Percentiles rank a stretch among this genome's conserved stretches.
Evolutionary conservation across 805 yeast species (phyloP).

Genomic region (Starmera amethionina): DNA sequence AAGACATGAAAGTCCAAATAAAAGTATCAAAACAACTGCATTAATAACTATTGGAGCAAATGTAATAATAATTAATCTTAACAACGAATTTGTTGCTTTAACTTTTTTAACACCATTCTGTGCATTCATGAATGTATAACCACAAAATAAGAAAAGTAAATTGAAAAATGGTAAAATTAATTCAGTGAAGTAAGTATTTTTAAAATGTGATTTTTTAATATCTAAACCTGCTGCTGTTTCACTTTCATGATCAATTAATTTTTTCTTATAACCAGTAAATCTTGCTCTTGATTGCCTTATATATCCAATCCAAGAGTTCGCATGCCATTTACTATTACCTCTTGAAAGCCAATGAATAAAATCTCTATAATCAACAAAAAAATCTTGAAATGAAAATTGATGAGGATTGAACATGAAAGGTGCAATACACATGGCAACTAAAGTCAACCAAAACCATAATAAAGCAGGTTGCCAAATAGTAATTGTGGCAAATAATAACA

Average conservation of each 20-base stretch:
- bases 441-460: conserved; percentile 67
- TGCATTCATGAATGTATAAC: conserved; percentile 74
- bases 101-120: conserved; percentile 67
- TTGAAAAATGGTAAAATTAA: conserved; percentile 61
- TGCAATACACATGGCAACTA: conserved; percentile 53
- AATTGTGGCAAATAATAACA: conserved; percentile 64
- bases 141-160: conserved; percentile 58
- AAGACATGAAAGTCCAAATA: conserved; percentile 35
- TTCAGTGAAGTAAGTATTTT: conserved; percentile 74
- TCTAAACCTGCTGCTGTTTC: conserved; percentile 52
- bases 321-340: conserved; percentile 61
- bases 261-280: conserved; percentile 84
- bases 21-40: conserved; percentile 16
- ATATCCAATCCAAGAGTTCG: conserved; percentile 72
- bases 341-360: conserved; percentile 70
- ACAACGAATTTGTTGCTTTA: conserved; percentile 44
- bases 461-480: conserved; percentile 77
- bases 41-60: conserved; percentile 38
- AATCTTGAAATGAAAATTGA: conserved; percentile 61
- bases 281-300: conserved; percentile 74
- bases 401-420: conserved; percentile 75
- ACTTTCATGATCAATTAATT: conserved; percentile 53
- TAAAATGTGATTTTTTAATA: conserved; percentile 65
- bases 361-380: conserved; percentile 56
- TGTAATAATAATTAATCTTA: conserved; percentile 49